A percentile compares a stretch with the other conserved stretches of the same genome.
These are phyloP conservation scores for Chaetomium cochliodes DNA, from an alignment of 495 filamentous ascomycete genomes.

Conservation along the genomic window DNA sequence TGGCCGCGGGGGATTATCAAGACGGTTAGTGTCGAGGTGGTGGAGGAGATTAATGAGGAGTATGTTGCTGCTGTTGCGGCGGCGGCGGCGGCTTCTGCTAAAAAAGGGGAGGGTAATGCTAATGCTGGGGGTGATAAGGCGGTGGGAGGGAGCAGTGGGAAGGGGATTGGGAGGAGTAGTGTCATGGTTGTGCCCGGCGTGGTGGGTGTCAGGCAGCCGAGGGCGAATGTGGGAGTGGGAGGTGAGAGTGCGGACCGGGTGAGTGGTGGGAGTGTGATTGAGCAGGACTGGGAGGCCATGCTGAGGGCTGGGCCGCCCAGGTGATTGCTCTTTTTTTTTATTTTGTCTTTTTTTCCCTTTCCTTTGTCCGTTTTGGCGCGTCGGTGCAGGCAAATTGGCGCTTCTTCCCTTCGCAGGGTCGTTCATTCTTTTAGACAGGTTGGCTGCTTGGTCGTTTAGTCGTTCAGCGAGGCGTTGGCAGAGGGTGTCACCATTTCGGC, in stretches of 20 bases:
- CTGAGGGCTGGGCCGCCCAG: slow-evolving; percentile 28
- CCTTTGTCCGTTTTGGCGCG: neutral
- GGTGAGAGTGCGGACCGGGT: slow-evolving; percentile 3
- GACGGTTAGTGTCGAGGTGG: slow-evolving; percentile 42
- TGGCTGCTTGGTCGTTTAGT: neutral
- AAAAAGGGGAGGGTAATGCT: neutral
- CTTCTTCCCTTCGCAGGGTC: no score
- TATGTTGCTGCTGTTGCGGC: slow-evolving; percentile 7
- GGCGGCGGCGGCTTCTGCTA: neutral
- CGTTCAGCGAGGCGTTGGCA: slow-evolving; percentile 16
- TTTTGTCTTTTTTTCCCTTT: neutral
- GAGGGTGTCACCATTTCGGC: neutral
- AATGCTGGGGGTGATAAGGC: neutral
- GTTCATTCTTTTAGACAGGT: slow-evolving; percentile 5
- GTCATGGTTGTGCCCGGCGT: neutral
- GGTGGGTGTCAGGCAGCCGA: neutral
- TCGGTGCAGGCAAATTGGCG: no score
- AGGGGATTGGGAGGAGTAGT: slow-evolving; percentile 3
- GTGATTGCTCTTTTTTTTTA: neutral
- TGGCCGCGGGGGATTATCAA: slow-evolving; percentile 43
- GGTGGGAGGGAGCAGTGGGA: neutral
- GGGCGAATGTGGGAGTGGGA: neutral
- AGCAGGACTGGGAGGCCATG: slow-evolving; percentile 36
- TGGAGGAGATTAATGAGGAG: slow-evolving; percentile 37
- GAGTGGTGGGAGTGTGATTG: slow-evolving; percentile 26